A percentile compares a stretch with the other conserved stretches of the same genome.
Evolutionary conservation across 129 eudicot species (phyloP).

Genomic region (Sambucus nigra): DNA sequence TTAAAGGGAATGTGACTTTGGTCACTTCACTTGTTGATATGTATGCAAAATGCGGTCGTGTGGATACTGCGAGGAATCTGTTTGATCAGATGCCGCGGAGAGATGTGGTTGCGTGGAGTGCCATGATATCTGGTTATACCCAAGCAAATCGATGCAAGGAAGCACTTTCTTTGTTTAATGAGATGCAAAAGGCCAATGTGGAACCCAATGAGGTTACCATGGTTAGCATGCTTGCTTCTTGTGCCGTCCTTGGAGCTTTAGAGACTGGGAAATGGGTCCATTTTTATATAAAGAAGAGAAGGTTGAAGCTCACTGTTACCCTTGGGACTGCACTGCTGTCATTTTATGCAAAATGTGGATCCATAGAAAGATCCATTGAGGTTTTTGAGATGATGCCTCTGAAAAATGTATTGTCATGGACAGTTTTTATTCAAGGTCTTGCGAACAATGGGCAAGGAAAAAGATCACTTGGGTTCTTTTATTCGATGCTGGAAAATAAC

Average conservation of each 20-base stretch:
- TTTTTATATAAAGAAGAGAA: slow-evolving; percentile 22
- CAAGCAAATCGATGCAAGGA: slow-evolving; percentile 45
- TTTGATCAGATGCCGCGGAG: slow-evolving; percentile 42
- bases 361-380: slow-evolving; percentile 18
- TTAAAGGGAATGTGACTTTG: slow-evolving; percentile 18
- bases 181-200: slow-evolving; percentile 43
- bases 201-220: slow-evolving; percentile 41
- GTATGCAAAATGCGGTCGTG: slow-evolving; percentile 40
- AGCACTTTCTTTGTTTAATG: slow-evolving; percentile 40
- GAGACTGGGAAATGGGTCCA: slow-evolving; percentile 38
- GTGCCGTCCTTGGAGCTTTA: slow-evolving; percentile 34
- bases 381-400: slow-evolving; percentile 29
- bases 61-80: slow-evolving; percentile 33
- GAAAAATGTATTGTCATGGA: slow-evolving; percentile 34
- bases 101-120: slow-evolving; percentile 56
- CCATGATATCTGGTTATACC: slow-evolving; percentile 51
- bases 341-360: slow-evolving; percentile 41
- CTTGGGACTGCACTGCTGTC: slow-evolving; percentile 35
- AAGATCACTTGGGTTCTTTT: slow-evolving; percentile 27
- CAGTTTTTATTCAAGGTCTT: slow-evolving; percentile 43
- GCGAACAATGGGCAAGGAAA: slow-evolving; percentile 36
- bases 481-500: slow-evolving; percentile 29
- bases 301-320: slow-evolving; percentile 26
- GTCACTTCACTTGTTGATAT: slow-evolving; percentile 30
- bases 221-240: slow-evolving; percentile 41